phyloP scores from a whole-genome alignment of 306 rosid species.

The Cercis canadensis region DNA sequence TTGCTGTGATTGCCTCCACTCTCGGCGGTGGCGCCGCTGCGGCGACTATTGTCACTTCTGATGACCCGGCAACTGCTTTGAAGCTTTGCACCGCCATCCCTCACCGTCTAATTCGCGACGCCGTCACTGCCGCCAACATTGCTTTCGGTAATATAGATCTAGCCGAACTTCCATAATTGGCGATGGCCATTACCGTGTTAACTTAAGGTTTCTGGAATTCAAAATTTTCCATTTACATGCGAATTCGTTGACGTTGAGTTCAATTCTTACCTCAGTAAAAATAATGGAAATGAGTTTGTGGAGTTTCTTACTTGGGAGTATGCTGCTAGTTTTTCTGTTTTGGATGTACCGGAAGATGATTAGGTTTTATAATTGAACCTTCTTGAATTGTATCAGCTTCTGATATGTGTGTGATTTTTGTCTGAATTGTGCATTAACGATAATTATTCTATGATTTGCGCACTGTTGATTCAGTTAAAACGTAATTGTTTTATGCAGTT shows the following conservation, averaged over 20 bases:
- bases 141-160: slow-evolving; percentile 71
- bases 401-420: neutral
- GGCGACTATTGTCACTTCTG: slow-evolving; percentile 74
- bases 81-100: slow-evolving; percentile 81
- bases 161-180: slow-evolving; percentile 2
- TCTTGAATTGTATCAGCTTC: neutral
- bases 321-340: too few species aligned
- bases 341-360: slow-evolving; percentile 6
- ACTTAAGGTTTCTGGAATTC: neutral
- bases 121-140: slow-evolving; percentile 73
- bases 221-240: neutral
- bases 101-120: slow-evolving; percentile 74
- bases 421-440: too few species aligned
- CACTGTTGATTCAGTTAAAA: neutral
- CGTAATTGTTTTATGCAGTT: neutral
- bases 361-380: slow-evolving; percentile 27
- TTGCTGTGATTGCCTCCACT: slow-evolving; percentile 62
- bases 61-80: slow-evolving; percentile 70
- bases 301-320: neutral
- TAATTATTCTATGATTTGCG: neutral
- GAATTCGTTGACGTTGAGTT: neutral
- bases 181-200: neutral
- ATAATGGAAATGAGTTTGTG: slow-evolving; percentile 9
- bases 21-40: slow-evolving; percentile 66
- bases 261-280: slow-evolving; percentile 6